These are phyloP conservation scores for Hymenoscyphus infarciens DNA, from an alignment of 2,329 filamentous ascomycete species.

Conservation along the genomic window DNA sequence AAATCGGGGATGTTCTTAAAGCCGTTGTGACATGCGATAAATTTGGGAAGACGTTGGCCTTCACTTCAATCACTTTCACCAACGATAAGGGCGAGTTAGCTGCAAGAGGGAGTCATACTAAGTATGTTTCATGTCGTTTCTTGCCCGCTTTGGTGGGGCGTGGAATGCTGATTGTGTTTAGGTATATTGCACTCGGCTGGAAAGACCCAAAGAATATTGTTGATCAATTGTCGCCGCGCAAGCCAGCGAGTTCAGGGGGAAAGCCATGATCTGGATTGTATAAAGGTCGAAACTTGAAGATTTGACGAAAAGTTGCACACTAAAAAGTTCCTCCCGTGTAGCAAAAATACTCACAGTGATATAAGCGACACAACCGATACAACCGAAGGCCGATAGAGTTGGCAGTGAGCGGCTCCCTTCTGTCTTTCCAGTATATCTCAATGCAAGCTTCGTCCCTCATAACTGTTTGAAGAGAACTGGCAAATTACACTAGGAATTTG, in stretches of 20 bases:
- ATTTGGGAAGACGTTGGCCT: conserved; percentile 63
- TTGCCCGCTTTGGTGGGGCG: no score
- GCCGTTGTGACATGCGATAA: conserved; percentile 59
- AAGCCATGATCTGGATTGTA: background rate
- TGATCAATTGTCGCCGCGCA: conserved; percentile 31
- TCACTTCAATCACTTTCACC: conserved; percentile 56
- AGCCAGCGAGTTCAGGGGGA: conserved; percentile 1
- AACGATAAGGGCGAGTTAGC: conserved; percentile 57
- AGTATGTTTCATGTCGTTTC: conserved; percentile 43
- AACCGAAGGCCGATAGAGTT: no score
- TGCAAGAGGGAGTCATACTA: conserved; percentile 63
- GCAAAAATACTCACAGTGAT: background rate
- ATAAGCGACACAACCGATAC: no score
- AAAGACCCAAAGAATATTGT: conserved; percentile 37
- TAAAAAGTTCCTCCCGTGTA: background rate
- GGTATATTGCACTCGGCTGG: conserved; percentile 36
- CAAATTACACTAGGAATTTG: no score
- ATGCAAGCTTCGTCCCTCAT: background rate
- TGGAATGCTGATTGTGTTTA: conserved; percentile 11
- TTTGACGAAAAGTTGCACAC: background rate
- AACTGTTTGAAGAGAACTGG: no score
- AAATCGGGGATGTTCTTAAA: conserved; percentile 52
- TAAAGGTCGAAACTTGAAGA: background rate
- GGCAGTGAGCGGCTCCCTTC: no score
- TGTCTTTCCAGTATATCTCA: background rate